Evolutionary conservation across 371 early-diverging fungal species (phyloP).

Genomic region (Lichtheimia hyalospora): DNA sequence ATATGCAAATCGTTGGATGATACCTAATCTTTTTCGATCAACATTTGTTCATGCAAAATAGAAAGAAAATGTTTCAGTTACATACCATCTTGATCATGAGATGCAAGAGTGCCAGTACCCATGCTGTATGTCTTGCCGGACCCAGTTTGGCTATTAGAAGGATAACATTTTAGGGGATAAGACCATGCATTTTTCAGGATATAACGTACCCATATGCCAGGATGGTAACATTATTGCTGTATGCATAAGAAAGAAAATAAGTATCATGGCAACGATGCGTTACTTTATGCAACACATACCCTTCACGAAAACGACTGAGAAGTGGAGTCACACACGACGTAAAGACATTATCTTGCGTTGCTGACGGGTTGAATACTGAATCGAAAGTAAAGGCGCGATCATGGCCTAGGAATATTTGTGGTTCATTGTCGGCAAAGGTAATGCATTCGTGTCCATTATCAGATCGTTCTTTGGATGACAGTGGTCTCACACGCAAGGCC

Average conservation of each 20-base stretch:
- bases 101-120: slow-evolving; percentile 33
- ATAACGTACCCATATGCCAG: slow-evolving; percentile 87
- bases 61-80: not conserved
- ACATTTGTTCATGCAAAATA: slow-evolving; percentile 18
- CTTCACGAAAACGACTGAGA: slow-evolving; percentile 82
- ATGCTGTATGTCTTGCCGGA: slow-evolving; percentile 58
- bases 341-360: slow-evolving; percentile 71
- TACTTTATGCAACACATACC: slow-evolving; percentile 49
- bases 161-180: slow-evolving; percentile 21
- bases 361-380: slow-evolving; percentile 72
- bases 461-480: slow-evolving; percentile 69
- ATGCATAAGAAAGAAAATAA: not conserved
- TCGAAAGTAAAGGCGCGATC: slow-evolving; percentile 84
- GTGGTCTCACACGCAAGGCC: slow-evolving; percentile 29
- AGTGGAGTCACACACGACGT: slow-evolving; percentile 66
- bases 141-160: slow-evolving; percentile 37
- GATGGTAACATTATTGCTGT: slow-evolving; percentile 75
- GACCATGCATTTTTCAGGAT: slow-evolving; percentile 61
- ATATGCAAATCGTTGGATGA: slow-evolving; percentile 84
- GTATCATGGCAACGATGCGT: too few species aligned
- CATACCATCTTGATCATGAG: slow-evolving; percentile 18
- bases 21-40: slow-evolving; percentile 49
- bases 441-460: slow-evolving; percentile 64
- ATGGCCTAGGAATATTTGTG: slow-evolving; percentile 58
- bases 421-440: slow-evolving; percentile 54